These are phyloP conservation scores for Saturnispora serradocipensis DNA, from an alignment of 805 yeast genomes.

Conservation along the genomic window DNA sequence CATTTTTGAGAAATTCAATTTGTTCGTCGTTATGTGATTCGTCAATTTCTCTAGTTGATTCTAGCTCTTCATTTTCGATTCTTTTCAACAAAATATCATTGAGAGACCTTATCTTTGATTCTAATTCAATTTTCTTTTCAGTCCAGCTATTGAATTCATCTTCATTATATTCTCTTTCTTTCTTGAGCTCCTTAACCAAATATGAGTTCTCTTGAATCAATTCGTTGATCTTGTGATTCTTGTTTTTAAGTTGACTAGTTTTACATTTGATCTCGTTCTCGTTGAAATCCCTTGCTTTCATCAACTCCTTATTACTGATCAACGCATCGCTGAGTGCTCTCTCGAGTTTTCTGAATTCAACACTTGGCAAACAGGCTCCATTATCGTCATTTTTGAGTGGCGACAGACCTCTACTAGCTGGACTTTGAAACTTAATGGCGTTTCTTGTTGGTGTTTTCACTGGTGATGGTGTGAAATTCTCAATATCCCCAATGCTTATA, in stretches of 20 bases:
- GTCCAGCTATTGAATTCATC: constrained; percentile 25
- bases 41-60: constrained; percentile 4
- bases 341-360: constrained; percentile 21
- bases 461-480: constrained; percentile 1
- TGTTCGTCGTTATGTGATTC: constrained; percentile 1
- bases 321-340: constrained; percentile 24
- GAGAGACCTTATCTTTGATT: constrained; percentile 20
- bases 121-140: constrained; percentile 19
- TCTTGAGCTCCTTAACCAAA: constrained; percentile 18
- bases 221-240: constrained; percentile 21
- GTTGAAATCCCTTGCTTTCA: constrained; percentile 29
- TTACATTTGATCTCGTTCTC: constrained; percentile 26
- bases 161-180: constrained; percentile 26
- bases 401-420: not conserved
- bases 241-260: constrained; percentile 21
- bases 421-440: not conserved
- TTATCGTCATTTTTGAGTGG: constrained; percentile 1
- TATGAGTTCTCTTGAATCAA: constrained; percentile 20
- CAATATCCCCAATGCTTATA: constrained; percentile 1
- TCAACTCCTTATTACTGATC: constrained; percentile 23
- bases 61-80: constrained; percentile 4
- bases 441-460: not conserved
- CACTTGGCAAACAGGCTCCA: not conserved
- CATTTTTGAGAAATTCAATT: constrained; percentile 12
- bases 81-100: constrained; percentile 11